Evolutionary conservation across 352 stramenopile genomes (phyloP), one percentile per base, ranked within the genome.

Genomic region (Pythium oligandrum): DNA sequence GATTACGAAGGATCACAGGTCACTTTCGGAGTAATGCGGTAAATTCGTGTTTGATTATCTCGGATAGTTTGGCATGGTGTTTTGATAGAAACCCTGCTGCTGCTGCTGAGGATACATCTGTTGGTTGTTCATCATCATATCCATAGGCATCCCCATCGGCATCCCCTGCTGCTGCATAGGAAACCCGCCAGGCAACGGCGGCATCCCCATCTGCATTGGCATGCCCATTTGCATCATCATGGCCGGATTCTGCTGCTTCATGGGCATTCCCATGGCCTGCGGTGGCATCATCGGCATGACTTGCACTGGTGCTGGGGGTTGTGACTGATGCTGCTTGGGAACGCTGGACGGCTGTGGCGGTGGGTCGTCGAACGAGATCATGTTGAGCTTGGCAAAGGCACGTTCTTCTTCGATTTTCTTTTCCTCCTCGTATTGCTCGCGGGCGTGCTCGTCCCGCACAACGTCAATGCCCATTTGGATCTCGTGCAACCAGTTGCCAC

Each of bases 351-450:
- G 10, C 45, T 9, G 33, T 30, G 57, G 44, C n/a, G 65, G 48
- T 6, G 64, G 49, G 10, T 87, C 71, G 44, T 87, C 78, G 40
- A 90, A 90, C 26, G 75, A 85, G 46, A 92, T 92, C 78, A 92
- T 89, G 56, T 92, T 81, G 55, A 88, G 61, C 42, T 78, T 75
- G 33, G 74, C 75, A 57, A 89, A 92, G 37, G 71, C 68, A 1
- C 72, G 64, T 39, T 87, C 74, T 36, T 88, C 75, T 31, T 75
- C 59, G 17, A 73, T 37, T 7, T 64, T 66, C 33, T 66, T 68
- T 51, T 90, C 76, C 42, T 88, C 78, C 37, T 88, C 67, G 9
- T 73, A 68, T 40, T 71, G 69, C 53, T 83, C 68, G 11, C 64
- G 63, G 6, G 60, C 68, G 7, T 67, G 33, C 33, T 78, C 64